A percentile compares a stretch with the other conserved stretches of the same genome.
phyloP scores from a whole-genome alignment of 441 rosid genomes.

The Syzygium syzygioides region DNA sequence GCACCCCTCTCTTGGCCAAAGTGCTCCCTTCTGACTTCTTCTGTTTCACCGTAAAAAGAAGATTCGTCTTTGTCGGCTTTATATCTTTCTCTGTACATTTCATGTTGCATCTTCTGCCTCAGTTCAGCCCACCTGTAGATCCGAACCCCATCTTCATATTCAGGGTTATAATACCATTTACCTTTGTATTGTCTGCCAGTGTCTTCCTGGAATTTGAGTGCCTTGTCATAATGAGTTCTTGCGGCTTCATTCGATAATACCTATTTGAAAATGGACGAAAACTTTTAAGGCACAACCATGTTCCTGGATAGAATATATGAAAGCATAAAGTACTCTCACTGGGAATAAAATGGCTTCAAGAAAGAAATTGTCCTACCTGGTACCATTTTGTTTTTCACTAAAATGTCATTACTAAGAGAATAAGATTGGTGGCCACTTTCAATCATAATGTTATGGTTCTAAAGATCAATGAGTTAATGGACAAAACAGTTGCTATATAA shows the following conservation, averaged over 20 bases:
- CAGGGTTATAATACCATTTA: conserved; percentile 20
- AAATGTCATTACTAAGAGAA: neutral
- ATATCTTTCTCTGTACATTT: conserved; percentile 32
- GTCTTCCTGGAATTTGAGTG: conserved; percentile 36
- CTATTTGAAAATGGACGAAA: conserved; percentile 24
- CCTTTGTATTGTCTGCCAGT: conserved; percentile 25
- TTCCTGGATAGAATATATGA: neutral
- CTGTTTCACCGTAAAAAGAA: conserved; percentile 27
- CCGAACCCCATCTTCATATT: conserved; percentile 45
- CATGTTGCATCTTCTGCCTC: conserved; percentile 37
- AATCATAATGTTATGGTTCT: neutral
- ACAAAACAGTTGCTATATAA: neutral
- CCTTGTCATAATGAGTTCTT: conserved; percentile 53
- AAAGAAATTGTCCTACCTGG: neutral
- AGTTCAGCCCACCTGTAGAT: conserved; percentile 52
- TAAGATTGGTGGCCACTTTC: neutral
- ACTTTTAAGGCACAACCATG: neutral
- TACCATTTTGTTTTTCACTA: neutral
- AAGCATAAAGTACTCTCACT: neutral
- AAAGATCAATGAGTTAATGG: neutral
- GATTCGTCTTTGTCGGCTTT: conserved; percentile 17
- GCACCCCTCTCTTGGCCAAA: conserved; percentile 40
- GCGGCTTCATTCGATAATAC: conserved; percentile 62
- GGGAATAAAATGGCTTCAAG: neutral
- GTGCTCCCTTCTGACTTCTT: conserved; percentile 23